Evolutionary conservation across 208 protist genomes (phyloP).

Genomic region (Trypanosoma mega): DNA sequence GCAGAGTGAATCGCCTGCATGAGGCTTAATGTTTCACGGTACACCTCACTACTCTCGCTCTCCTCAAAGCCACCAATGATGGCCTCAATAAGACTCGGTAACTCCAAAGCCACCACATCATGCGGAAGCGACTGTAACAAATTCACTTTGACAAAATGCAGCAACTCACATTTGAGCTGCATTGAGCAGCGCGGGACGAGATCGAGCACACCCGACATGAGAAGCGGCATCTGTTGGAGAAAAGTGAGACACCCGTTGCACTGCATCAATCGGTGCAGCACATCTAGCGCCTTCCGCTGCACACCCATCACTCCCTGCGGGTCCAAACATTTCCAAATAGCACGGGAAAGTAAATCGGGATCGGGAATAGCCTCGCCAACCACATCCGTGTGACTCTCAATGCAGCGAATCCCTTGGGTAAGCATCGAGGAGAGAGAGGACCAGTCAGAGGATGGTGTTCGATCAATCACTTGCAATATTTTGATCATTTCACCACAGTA

Average conservation of each 20-base stretch:
- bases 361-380: conserved; percentile 35
- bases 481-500: conserved; percentile 14
- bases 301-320: conserved; percentile 54
- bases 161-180: conserved; percentile 36
- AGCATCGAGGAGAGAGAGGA: conserved; percentile 14
- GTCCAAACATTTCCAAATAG: conserved; percentile 42
- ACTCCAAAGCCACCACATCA: conserved; percentile 22
- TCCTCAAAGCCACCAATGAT: conserved; percentile 60
- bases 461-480: conserved; percentile 16
- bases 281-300: conserved; percentile 70
- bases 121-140: conserved; percentile 33
- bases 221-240: conserved; percentile 27
- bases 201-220: conserved; percentile 34
- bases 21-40: conserved; percentile 41
- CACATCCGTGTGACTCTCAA: conserved; percentile 31
- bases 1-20: conserved; percentile 22
- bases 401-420: conserved; percentile 9
- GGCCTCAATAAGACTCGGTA: conserved; percentile 40
- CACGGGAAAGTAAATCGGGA: conserved; percentile 35
- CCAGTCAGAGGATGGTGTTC: conserved; percentile 24
- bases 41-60: conserved; percentile 46
- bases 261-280: conserved; percentile 21
- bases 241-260: conserved; percentile 3
- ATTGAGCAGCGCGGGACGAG: conserved; percentile 35
- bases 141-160: conserved; percentile 31